Percentiles rank a stretch among this genome's conserved stretches.
Evolutionary conservation across 75 land plant genomes (phyloP).

Genomic region (Cunninghamia lanceolata): DNA sequence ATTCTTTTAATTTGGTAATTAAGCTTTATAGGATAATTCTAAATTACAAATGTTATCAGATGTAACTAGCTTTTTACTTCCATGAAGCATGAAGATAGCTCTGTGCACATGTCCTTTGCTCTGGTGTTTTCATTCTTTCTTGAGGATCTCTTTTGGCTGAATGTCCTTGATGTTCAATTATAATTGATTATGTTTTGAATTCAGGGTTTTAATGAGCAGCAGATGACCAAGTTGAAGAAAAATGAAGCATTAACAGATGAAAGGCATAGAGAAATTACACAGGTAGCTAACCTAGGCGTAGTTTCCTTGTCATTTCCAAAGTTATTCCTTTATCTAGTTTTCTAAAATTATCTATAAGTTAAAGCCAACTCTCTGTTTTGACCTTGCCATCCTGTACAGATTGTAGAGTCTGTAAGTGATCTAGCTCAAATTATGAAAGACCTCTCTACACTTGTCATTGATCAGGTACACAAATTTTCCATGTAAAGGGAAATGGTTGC

Average conservation of each 20-base stretch:
- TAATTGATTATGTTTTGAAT: background rate
- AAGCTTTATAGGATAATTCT: background rate
- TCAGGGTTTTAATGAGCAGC: slow-evolving; percentile 77
- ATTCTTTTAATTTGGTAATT: background rate
- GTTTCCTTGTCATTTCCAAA: background rate
- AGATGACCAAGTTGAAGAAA: slow-evolving; percentile 69
- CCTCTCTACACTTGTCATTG: slow-evolving; percentile 91
- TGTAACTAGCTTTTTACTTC: background rate
- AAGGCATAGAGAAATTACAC: slow-evolving; percentile 78
- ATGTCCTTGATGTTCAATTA: background rate
- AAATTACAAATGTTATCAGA: background rate
- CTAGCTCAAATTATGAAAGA: slow-evolving; percentile 99
- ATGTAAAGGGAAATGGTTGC: background rate
- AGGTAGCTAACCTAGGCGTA: slow-evolving; percentile 30
- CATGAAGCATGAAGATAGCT: background rate
- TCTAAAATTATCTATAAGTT: background rate
- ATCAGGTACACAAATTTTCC: slow-evolving; percentile 60
- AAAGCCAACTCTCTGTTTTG: background rate
- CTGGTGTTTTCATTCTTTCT: background rate
- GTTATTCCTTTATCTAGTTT: background rate
- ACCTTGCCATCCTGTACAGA: slow-evolving; percentile 32
- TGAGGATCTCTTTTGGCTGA: background rate
- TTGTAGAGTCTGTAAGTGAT: slow-evolving; percentile 94
- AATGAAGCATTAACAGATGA: slow-evolving; percentile 71
- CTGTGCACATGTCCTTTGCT: background rate